Conservation (phyloP, 2,329 filamentous ascomycete species). For the Alternaria ethzedia region DNA sequence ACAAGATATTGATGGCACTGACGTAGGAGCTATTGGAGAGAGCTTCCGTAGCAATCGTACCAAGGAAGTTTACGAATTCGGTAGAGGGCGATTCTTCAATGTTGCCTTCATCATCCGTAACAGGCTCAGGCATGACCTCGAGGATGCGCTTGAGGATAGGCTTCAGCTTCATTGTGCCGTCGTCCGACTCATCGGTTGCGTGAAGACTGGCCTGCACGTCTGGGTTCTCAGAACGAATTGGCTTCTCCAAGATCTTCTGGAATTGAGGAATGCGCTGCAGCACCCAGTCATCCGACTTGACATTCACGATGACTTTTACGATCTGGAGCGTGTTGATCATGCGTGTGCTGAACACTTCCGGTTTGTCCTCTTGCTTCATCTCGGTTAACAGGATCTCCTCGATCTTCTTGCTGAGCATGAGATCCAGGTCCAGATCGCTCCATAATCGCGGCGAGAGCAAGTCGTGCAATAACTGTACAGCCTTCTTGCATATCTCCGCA, state of each 20-base stretch:
- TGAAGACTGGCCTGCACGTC: slow-evolving; percentile 95
- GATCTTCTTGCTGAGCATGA: slow-evolving; percentile 83
- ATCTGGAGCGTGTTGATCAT: slow-evolving; percentile 96
- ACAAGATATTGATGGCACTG: slow-evolving; percentile 89
- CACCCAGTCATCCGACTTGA: slow-evolving; percentile 91
- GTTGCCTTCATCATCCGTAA: slow-evolving; percentile 82
- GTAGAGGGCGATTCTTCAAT: slow-evolving; percentile 79
- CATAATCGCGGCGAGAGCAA: slow-evolving; percentile 87
- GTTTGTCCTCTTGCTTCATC: slow-evolving; percentile 54
- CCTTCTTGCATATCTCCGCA: slow-evolving; percentile 84
- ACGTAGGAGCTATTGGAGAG: slow-evolving; percentile 82
- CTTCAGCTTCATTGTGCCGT: slow-evolving; percentile 65
- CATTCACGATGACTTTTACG: slow-evolving; percentile 84
- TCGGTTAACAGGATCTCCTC: slow-evolving; percentile 85
- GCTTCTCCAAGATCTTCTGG: slow-evolving; percentile 89
- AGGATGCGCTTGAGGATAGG: slow-evolving; percentile 83
- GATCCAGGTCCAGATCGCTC: slow-evolving; percentile 87
- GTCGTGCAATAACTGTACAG: slow-evolving; percentile 80
- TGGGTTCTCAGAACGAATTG: slow-evolving; percentile 83
- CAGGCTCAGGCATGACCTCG: slow-evolving; percentile 82
- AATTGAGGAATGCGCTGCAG: slow-evolving; percentile 75
- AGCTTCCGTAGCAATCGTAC: slow-evolving; percentile 84
- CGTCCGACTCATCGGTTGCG: slow-evolving; percentile 72
- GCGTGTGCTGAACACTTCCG: slow-evolving; percentile 78
- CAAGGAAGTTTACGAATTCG: slow-evolving; percentile 85